Base-by-base conservation (phyloP, 768 basidiomycete species). In the Tephrocybe sp. region DNA sequence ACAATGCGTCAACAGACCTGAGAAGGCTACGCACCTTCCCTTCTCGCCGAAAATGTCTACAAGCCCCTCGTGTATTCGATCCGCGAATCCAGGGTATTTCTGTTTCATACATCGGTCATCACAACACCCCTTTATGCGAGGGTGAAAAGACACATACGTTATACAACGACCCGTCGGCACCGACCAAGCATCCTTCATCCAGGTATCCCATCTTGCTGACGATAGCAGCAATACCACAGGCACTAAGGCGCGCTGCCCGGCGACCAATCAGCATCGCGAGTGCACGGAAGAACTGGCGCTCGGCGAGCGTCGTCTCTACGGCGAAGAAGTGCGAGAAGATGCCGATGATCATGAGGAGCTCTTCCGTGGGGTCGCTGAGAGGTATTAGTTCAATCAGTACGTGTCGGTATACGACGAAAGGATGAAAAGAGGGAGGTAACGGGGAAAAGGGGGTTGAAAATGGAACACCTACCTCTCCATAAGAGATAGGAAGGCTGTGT, bases 311-410 rank as follows among this genome's bases (percentile, higher is more conserved):
- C 21, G 97, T 98, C 73, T 98, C 95, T 37, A 98, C 75, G 33
- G 90, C 90, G 65, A 94, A 98, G 78, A 98, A 98, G 75, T 98
- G 92, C 6, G 88, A 84, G 74, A 99, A 98, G 61, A 99, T 93
- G 41, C 96, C 96, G 63, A 97, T 92, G 65, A 94, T 84, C 84
- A 96, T 97, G 44, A 98, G 80, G 40, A 96, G 83, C 62, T 99
- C 96, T 62, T 98, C 96, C 24, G 96, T 99, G 1, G 90, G 86
- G 69, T 98, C 96, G 62, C 92, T 93, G 64, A 2, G 25, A 3
- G 21, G 10, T 52, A 23, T 25, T 28, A n/a, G n/a, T n/a, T n/a
- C n/a, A n/a, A n/a, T n/a, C n/a, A n/a, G n/a, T n/a, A n/a, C n/a
- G n/a, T n/a, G n/a, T n/a, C n/a, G n/a, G n/a, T n/a, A n/a, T n/a